Evolutionary conservation across 2,329 filamentous ascomycete genomes (phyloP).

Genomic region (Monosporascus sp.): DNA sequence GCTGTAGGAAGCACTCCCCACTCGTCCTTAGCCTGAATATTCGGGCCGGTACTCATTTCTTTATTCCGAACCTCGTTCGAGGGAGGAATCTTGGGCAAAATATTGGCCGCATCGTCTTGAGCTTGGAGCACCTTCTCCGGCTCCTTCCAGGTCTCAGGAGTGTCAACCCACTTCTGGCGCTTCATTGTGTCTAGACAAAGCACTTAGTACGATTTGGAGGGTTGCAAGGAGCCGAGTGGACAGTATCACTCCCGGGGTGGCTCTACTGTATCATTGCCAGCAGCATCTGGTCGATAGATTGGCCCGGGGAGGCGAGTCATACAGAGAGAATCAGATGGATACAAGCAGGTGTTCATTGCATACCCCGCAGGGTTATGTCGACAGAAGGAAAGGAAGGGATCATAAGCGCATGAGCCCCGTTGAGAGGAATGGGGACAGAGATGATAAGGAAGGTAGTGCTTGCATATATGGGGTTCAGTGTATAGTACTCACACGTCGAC

Average conservation of each 20-base stretch:
- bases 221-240: neutral
- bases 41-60: neutral
- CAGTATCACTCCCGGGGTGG: neutral
- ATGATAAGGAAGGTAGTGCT: too few relatives aligned
- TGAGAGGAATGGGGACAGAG: too few relatives aligned
- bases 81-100: neutral
- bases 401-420: too few relatives aligned
- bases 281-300: neutral
- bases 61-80: neutral
- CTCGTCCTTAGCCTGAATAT: neutral
- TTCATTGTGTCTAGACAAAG: neutral
- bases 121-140: neutral
- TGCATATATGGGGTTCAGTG: too few relatives aligned
- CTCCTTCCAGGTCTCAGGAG: neutral
- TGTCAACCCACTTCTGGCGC: neutral
- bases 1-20: neutral
- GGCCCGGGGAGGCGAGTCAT: too few relatives aligned
- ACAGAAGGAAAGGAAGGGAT: too few relatives aligned
- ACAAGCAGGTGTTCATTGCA: too few relatives aligned
- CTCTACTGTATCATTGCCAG: neutral
- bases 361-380: too few relatives aligned
- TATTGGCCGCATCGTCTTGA: neutral
- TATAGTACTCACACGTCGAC: too few relatives aligned
- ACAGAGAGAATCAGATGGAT: too few relatives aligned
- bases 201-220: neutral